Conservation (phyloP, 2,329 filamentous ascomycete genomes). For the Microdochium nivale region DNA sequence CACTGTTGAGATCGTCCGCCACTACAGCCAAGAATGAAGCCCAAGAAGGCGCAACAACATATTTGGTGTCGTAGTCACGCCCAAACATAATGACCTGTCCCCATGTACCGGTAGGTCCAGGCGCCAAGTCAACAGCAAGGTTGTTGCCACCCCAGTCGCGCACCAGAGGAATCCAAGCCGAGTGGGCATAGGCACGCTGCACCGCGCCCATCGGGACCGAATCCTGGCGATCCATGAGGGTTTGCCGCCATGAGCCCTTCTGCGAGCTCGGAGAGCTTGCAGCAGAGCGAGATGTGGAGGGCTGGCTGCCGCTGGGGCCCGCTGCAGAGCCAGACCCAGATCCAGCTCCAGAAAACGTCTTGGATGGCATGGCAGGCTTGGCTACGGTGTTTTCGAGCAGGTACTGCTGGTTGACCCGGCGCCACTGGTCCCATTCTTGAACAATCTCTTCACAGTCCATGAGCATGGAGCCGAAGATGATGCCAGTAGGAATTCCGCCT, state of each 20-base stretch:
- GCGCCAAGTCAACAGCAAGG: conserved; percentile 84
- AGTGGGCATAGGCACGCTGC: conserved; percentile 88
- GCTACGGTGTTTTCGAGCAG: conserved; percentile 51
- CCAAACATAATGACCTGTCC: conserved; percentile 95
- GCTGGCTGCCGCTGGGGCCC: conserved; percentile 36
- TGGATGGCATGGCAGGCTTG: conserved; percentile 58
- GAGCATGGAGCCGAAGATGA: conserved; percentile 90
- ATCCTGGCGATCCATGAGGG: conserved; percentile 75
- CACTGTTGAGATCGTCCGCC: conserved; percentile 83
- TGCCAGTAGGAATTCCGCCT: conserved; percentile 80
- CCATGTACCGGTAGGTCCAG: conserved; percentile 84
- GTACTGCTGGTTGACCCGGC: conserved; percentile 84
- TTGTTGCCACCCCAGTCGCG: conserved; percentile 99
- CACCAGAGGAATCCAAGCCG: conserved; percentile 90
- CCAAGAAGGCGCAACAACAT: conserved; percentile 92
- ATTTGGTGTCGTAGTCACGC: conserved; percentile 97
- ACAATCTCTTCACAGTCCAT: conserved; percentile 97
- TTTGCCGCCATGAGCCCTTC: conserved; percentile 71
- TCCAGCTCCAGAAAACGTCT: conserved; percentile 40
- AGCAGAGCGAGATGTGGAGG: conserved; percentile 59
- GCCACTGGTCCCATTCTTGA: conserved; percentile 96
- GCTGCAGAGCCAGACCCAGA: conserved; percentile 33
- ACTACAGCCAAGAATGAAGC: conserved; percentile 74
- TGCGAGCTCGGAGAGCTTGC: conserved; percentile 32
- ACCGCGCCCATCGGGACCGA: conserved; percentile 80